phyloP scores from a whole-genome alignment of 495 filamentous ascomycete species.

The Lasiosphaeria ovina region DNA sequence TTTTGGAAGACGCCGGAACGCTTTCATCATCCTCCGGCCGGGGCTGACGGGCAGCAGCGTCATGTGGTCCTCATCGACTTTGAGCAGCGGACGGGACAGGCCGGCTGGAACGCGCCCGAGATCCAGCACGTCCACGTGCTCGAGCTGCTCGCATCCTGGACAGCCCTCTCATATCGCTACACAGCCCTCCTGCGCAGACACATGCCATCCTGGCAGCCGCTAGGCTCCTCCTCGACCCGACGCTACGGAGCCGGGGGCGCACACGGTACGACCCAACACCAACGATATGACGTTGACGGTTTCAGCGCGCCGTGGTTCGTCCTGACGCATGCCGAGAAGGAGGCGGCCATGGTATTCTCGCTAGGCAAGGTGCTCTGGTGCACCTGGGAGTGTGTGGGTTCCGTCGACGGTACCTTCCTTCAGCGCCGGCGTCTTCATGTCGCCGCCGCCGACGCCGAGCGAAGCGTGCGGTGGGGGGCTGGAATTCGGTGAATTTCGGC shows the following conservation, averaged over 20 bases:
- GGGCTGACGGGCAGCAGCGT: background rate
- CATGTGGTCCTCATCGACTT: slow-evolving; percentile 33
- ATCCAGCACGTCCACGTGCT: slow-evolving; percentile 30
- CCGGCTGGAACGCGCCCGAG: slow-evolving; percentile 34
- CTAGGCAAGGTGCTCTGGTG: slow-evolving; percentile 38
- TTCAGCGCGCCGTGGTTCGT: slow-evolving; percentile 25
- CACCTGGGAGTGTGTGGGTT: slow-evolving; percentile 33
- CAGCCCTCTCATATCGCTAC: background rate
- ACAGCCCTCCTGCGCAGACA: background rate
- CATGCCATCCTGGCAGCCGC: background rate
- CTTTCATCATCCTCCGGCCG: background rate
- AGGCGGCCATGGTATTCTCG: slow-evolving; percentile 34
- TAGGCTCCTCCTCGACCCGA: slow-evolving; percentile 15
- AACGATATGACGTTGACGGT: slow-evolving; percentile 20
- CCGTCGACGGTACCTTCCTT: too few relatives aligned
- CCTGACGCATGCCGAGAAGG: slow-evolving; percentile 5
- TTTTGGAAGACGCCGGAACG: slow-evolving; percentile 7
- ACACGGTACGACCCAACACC: slow-evolving; percentile 13
- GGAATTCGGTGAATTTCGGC: slow-evolving; percentile 26
- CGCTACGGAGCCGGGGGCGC: background rate
- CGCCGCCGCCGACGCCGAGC: slow-evolving; percentile 22
- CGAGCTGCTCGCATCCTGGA: slow-evolving; percentile 18
- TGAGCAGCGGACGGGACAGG: slow-evolving; percentile 34
- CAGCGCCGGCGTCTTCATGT: slow-evolving; percentile 19
- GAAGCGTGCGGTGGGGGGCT: background rate